Evolutionary conservation across 805 yeast genomes (phyloP), one percentile per base, ranked within the genome.

Genomic region (Candida jianshihensis): DNA sequence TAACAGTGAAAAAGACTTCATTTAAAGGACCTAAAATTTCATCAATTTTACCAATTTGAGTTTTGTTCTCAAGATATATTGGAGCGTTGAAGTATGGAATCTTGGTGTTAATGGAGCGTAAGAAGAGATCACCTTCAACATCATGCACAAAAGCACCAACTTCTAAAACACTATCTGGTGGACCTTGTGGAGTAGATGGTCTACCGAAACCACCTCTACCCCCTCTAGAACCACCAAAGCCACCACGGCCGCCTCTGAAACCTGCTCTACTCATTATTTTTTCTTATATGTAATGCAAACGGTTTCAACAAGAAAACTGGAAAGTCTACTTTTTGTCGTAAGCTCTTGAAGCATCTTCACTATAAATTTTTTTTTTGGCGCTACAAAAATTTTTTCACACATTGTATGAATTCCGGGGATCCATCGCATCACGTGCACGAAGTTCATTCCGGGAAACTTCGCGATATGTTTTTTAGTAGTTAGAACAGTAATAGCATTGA

Each of bases 81-180:
- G 98, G 98, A 19, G 99, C 99, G 66, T 92, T 92, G 75, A 92
- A 92, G 63, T 90, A 92, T 55, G 99, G 98, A 50, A 92, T 72
- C 70, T 90, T 90, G 39, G 87, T 78, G 61, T 92, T 92, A 54
- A 85, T 84, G 33, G 97, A 88, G 56, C 89, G 85, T 69, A 97
- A 92, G 39, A 92, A 95, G 57, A 92, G 84, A 57, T 92, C 98
- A 40, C 95, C 96, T 64, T 92, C 99, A 62, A 96, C 88, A 12
- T 92, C 73, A 59, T 89, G 96, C 59, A 86, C 50, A 59, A 88
- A 92, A 18, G 85, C 61, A 43, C 99, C 99, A 94, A 92, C 84
- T 65, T 89, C 97, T 52, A 84, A 70, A 19, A 92, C 97, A 38
- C 78, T 68, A 49, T 90, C 98, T 56, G 98, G 98, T 29, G 98